These are phyloP conservation scores for Dispira simplex DNA, from an alignment of 192 early-diverging fungal species.

Conservation along the genomic window DNA sequence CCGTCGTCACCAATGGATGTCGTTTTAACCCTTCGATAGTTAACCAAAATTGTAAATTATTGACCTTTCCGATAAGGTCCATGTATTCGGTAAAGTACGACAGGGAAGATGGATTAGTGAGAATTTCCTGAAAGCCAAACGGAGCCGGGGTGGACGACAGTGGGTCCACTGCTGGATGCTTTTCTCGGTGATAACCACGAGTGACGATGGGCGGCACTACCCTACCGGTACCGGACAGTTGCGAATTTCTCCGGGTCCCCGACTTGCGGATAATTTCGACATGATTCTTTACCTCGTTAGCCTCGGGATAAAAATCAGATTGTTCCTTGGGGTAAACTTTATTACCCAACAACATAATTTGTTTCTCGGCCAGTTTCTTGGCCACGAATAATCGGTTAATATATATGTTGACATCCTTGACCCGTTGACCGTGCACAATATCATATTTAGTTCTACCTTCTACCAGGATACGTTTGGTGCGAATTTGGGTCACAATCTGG, in stretches of 20 bases:
- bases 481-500: constrained; percentile 56
- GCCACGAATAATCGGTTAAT: constrained; percentile 59
- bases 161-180: not conserved
- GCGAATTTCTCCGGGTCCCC: not conserved
- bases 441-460: constrained; percentile 50
- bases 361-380: constrained; percentile 55
- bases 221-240: not conserved
- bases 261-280: not conserved
- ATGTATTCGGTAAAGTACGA: constrained; percentile 71
- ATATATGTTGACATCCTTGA: constrained; percentile 54
- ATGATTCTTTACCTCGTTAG: not conserved
- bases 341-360: constrained; percentile 35
- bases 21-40: constrained; percentile 45
- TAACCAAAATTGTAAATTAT: constrained; percentile 59
- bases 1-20: constrained; percentile 2
- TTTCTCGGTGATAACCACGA: not conserved
- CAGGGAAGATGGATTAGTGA: constrained; percentile 44
- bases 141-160: not conserved
- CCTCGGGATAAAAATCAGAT: not conserved
- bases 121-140: constrained; percentile 32
- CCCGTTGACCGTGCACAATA: constrained; percentile 64
- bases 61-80: constrained; percentile 46
- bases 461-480: constrained; percentile 37
- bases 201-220: not conserved
- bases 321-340: constrained; percentile 30